Conservation (phyloP, 345 rosid genomes). For the Euphorbia peplus region DNA sequence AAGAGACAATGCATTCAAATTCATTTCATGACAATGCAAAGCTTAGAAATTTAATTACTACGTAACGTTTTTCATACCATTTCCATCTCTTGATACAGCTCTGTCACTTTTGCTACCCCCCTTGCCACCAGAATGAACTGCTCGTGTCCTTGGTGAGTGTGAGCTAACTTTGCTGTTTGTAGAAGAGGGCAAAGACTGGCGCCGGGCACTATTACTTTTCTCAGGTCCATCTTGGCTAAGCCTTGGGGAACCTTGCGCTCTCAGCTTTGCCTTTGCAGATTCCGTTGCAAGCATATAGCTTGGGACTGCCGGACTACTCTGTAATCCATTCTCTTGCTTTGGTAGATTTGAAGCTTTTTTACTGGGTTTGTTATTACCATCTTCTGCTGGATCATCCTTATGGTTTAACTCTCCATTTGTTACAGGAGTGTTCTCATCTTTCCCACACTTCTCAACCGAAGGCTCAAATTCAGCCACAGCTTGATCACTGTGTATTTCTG, state of each 20-base stretch:
- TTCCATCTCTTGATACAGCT: slow-evolving; percentile 51
- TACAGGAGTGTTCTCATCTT: slow-evolving; percentile 41
- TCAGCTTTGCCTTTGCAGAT: slow-evolving; percentile 90
- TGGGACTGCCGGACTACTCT: slow-evolving; percentile 61
- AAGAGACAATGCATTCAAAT: background rate
- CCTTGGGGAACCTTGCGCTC: slow-evolving; percentile 72
- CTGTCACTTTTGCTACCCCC: slow-evolving; percentile 56
- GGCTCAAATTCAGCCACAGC: slow-evolving; percentile 35
- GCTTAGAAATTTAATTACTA: slow-evolving; percentile 6
- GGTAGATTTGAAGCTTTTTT: slow-evolving; percentile 41
- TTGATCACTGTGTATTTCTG: slow-evolving; percentile 33
- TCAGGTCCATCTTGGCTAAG: slow-evolving; percentile 57
- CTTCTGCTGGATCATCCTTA: slow-evolving; percentile 44
- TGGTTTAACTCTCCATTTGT: slow-evolving; percentile 39
- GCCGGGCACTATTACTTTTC: slow-evolving; percentile 51
- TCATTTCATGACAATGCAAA: slow-evolving; percentile 8
- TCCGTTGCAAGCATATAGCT: slow-evolving; percentile 92
- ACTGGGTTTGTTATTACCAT: slow-evolving; percentile 49
- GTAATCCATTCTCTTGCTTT: slow-evolving; percentile 67
- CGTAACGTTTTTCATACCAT: slow-evolving; percentile 39
- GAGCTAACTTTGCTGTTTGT: slow-evolving; percentile 59
- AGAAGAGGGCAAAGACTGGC: slow-evolving; percentile 76
- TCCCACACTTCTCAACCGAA: slow-evolving; percentile 29
- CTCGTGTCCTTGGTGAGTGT: slow-evolving; percentile 70
- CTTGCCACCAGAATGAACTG: slow-evolving; percentile 49